A percentile compares a stretch with the other conserved stretches of the same genome.
Evolutionary conservation across 345 rosid genomes (phyloP).

Genomic region (Populus deltoides): DNA sequence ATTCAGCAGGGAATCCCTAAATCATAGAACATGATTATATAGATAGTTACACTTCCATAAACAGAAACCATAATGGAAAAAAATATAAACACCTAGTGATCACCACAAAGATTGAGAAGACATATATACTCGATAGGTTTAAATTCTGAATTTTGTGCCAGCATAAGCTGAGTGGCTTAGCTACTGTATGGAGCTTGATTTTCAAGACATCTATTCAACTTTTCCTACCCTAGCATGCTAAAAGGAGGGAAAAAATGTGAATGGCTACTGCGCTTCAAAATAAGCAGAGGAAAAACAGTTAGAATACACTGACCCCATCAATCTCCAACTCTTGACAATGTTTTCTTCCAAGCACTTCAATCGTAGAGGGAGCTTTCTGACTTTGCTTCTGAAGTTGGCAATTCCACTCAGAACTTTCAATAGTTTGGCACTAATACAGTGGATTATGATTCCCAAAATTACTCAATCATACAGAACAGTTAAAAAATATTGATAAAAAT

Average conservation of each 20-base stretch:
- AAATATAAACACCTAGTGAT: neutral
- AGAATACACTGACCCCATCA: conserved; percentile 50
- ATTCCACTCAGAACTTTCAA: conserved; percentile 47
- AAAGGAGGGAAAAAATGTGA: neutral
- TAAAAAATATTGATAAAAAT: neutral
- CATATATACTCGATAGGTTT: neutral
- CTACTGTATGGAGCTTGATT: neutral
- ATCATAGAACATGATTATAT: conserved; percentile 18
- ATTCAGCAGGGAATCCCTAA: conserved; percentile 50
- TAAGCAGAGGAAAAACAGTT: neutral
- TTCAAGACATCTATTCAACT: neutral
- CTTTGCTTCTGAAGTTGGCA: conserved; percentile 39
- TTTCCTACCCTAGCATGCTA: neutral
- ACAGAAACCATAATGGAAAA: neutral
- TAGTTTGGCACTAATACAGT: conserved; percentile 40
- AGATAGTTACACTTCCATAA: neutral
- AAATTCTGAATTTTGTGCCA: neutral
- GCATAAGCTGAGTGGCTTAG: too few relatives aligned
- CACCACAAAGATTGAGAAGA: neutral
- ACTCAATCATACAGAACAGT: neutral
- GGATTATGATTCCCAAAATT: conserved; percentile 4
- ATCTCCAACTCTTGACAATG: conserved; percentile 48
- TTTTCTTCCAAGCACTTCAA: conserved; percentile 51
- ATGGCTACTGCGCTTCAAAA: neutral
- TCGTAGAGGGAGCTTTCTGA: conserved; percentile 49